Evolutionary conservation across 352 stramenopile genomes (phyloP).

Genomic region (Pythium grandisporangium): DNA sequence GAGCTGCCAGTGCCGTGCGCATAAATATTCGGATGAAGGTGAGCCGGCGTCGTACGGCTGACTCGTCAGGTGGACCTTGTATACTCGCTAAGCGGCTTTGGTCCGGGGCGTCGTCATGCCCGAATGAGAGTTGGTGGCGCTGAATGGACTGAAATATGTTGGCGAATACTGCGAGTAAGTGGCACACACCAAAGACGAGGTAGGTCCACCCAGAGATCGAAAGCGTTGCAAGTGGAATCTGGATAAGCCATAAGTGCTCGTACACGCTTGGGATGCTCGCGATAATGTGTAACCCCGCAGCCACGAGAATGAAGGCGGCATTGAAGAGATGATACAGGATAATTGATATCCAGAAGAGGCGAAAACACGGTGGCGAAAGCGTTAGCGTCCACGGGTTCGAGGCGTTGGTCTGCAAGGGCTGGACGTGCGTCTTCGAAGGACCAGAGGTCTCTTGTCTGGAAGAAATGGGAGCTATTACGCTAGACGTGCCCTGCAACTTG

Average conservation of each 20-base stretch:
- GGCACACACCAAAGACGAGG: neutral
- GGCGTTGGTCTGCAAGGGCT: too few species aligned
- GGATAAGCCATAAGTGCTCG: neutral
- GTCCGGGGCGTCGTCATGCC: neutral
- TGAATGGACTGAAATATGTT: neutral
- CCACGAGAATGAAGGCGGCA: neutral
- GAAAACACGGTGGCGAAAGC: neutral
- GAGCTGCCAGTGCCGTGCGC: neutral
- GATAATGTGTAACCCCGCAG: neutral
- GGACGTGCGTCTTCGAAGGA: too few species aligned
- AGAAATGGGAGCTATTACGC: too few species aligned
- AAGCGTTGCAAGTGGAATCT: neutral
- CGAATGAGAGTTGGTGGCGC: neutral
- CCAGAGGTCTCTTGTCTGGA: too few species aligned
- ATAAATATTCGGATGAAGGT: too few species aligned
- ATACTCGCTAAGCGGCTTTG: too few species aligned
- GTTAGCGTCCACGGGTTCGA: too few species aligned
- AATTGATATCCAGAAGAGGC: neutral
- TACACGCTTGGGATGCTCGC: neutral
- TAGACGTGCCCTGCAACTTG: too few species aligned
- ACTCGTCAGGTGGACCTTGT: too few species aligned
- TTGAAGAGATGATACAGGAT: neutral
- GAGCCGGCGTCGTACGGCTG: too few species aligned
- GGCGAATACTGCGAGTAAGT: neutral
- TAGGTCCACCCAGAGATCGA: neutral